phyloP scores from a whole-genome alignment of 352 stramenopile species.

The Phytophthora citrophthora region DNA sequence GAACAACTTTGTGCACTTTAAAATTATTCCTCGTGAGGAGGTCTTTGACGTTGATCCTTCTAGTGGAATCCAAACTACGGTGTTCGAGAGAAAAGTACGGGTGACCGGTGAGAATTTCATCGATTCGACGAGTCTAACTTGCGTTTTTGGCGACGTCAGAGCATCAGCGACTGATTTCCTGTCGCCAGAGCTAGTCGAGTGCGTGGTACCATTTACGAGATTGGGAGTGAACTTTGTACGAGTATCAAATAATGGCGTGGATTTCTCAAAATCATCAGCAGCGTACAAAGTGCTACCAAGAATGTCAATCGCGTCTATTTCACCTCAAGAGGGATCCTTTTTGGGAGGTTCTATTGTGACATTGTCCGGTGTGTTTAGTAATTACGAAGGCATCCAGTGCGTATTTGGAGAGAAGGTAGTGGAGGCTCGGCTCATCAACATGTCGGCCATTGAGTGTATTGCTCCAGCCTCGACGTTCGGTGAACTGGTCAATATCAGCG shows the following conservation, averaged over 20 bases:
- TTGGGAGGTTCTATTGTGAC: slow-evolving; percentile 48
- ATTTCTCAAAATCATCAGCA: slow-evolving; percentile 40
- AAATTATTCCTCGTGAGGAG: slow-evolving; percentile 39
- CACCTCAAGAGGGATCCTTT: slow-evolving; percentile 35
- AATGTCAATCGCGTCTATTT: slow-evolving; percentile 46
- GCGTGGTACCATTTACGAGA: slow-evolving; percentile 52
- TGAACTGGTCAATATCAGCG: slow-evolving; percentile 22
- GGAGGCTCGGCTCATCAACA: slow-evolving; percentile 23
- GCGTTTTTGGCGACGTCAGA: slow-evolving; percentile 47
- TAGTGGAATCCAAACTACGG: slow-evolving; percentile 29
- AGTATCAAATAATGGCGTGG: slow-evolving; percentile 66
- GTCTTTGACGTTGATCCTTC: slow-evolving; percentile 36
- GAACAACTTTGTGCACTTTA: slow-evolving; percentile 43
- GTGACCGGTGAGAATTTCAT: slow-evolving; percentile 59
- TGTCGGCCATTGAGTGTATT: slow-evolving; percentile 42
- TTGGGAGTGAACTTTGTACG: slow-evolving; percentile 47
- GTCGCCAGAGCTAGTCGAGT: slow-evolving; percentile 57
- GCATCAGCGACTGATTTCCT: slow-evolving; percentile 43
- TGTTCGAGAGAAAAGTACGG: slow-evolving; percentile 28
- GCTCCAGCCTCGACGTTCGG: slow-evolving; percentile 23
- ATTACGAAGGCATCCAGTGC: slow-evolving; percentile 42
- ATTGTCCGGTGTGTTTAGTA: slow-evolving; percentile 46
- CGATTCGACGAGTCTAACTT: slow-evolving; percentile 48
- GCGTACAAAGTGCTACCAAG: slow-evolving; percentile 39
- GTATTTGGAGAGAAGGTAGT: slow-evolving; percentile 45